Evolutionary conservation across 108 stramenopile species (phyloP).

Genomic region (Stephanodiscus minutulus): DNA sequence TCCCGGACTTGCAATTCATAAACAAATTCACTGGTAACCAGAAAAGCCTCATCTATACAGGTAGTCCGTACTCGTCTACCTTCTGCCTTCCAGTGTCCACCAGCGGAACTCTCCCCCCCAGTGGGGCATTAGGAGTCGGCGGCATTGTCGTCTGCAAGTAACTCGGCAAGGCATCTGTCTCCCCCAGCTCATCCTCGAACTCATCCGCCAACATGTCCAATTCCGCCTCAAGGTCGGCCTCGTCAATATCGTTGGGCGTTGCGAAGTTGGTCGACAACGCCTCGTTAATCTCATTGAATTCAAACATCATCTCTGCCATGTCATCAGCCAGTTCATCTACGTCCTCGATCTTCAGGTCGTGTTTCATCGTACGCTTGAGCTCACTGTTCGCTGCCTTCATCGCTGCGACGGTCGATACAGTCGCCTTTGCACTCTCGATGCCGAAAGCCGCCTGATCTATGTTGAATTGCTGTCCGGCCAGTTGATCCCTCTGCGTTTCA

Average conservation of each 20-base stretch:
- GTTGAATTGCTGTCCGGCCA: conserved; percentile 95
- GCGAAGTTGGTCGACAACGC: conserved; percentile 92
- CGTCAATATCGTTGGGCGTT: conserved; percentile 94
- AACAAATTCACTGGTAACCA: too few relatives aligned
- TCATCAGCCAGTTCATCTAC: conserved; percentile 96
- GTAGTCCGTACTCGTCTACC: conserved; percentile 65
- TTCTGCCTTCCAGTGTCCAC: conserved; percentile 28
- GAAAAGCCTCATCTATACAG: too few relatives aligned
- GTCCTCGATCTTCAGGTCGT: conserved; percentile 92
- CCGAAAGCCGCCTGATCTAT: conserved; percentile 95
- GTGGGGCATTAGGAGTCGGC: conserved; percentile 40
- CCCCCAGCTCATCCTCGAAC: conserved; percentile 70
- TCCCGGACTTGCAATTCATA: too few relatives aligned
- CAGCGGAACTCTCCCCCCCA: conserved; percentile 52
- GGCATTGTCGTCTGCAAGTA: conserved; percentile 66
- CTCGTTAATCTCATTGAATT: conserved; percentile 96
- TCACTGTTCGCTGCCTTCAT: conserved; percentile 94
- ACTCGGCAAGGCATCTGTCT: conserved; percentile 57
- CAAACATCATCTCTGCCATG: conserved; percentile 88
- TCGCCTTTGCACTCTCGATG: conserved; percentile 95
- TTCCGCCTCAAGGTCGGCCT: conserved; percentile 97
- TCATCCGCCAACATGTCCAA: conserved; percentile 96
- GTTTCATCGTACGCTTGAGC: conserved; percentile 83
- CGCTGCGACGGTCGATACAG: conserved; percentile 88
- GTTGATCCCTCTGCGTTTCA: conserved; percentile 94